Conservation (phyloP, 768 basidiomycete species). For the Ramaria sp. region DNA sequence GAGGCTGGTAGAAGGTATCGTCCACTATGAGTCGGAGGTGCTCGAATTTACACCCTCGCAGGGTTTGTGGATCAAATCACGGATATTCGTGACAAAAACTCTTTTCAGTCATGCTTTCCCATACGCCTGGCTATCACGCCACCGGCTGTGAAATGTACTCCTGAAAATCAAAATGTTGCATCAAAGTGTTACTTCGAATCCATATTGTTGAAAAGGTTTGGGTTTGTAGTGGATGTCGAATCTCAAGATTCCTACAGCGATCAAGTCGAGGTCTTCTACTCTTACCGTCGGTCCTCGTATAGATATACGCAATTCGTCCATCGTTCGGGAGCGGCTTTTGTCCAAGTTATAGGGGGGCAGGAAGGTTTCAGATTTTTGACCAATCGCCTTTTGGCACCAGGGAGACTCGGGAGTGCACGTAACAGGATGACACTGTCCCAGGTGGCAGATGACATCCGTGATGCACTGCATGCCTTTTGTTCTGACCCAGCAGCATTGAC, state of each 20-base stretch:
- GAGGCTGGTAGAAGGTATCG: slow-evolving; percentile 75
- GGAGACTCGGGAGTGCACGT: slow-evolving; percentile 40
- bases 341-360: slow-evolving; percentile 71
- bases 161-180: slow-evolving; percentile 51
- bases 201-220: slow-evolving; percentile 61
- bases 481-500: slow-evolving; percentile 39
- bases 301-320: slow-evolving; percentile 89
- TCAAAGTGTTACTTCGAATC: slow-evolving; percentile 65
- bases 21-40: neutral
- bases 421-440: slow-evolving; percentile 44
- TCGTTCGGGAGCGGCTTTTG: slow-evolving; percentile 78
- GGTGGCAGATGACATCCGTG: slow-evolving; percentile 51
- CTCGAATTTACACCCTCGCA: neutral
- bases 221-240: slow-evolving; percentile 79
- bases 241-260: slow-evolving; percentile 67
- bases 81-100: slow-evolving; percentile 74
- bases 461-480: slow-evolving; percentile 55
- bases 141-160: slow-evolving; percentile 54
- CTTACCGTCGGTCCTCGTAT: slow-evolving; percentile 72
- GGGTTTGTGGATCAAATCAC: slow-evolving; percentile 79
- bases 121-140: slow-evolving; percentile 69
- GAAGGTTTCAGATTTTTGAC: slow-evolving; percentile 84
- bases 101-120: slow-evolving; percentile 86
- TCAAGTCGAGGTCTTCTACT: slow-evolving; percentile 76
- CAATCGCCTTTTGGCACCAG: slow-evolving; percentile 72